Percentiles rank a stretch among this genome's conserved stretches.
phyloP scores from a whole-genome alignment of 2,329 filamentous ascomycete genomes.

The Epichloe hybrida region DNA sequence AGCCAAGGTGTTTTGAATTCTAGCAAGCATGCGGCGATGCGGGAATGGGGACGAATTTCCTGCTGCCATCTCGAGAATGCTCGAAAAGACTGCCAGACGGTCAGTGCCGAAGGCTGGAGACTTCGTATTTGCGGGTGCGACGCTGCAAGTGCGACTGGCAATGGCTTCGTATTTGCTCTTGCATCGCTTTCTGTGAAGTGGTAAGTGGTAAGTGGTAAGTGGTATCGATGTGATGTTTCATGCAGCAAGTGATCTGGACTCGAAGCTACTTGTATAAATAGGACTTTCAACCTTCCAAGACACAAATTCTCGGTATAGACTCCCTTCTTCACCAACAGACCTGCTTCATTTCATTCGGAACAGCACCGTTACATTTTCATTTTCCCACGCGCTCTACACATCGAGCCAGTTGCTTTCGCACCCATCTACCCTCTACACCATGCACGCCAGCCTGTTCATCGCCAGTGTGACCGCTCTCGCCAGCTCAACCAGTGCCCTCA shows the following conservation, averaged over 20 bases:
- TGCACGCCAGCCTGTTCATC: conserved; percentile 8
- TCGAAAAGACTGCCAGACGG: not conserved
- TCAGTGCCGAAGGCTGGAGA: not conserved
- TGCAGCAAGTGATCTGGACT: too few species aligned
- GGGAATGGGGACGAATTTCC: too few species aligned
- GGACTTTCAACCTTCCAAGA: too few species aligned
- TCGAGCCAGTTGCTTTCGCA: not conserved
- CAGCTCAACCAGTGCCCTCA: conserved; percentile 5
- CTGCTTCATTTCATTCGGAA: not conserved
- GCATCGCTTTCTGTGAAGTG: not conserved
- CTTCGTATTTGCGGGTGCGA: conserved; percentile 5
- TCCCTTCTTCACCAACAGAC: too few species aligned
- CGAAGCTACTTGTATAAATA: too few species aligned
- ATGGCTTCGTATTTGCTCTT: not conserved
- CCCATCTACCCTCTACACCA: not conserved
- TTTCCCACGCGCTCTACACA: not conserved
- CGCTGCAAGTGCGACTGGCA: conserved; percentile 4
- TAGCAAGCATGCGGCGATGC: too few species aligned
- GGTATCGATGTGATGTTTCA: too few species aligned
- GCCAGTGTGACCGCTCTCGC: conserved; percentile 6
- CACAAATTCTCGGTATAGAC: too few species aligned
- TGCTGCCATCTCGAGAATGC: too few species aligned
- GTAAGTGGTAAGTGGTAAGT: too few species aligned
- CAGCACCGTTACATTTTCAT: not conserved
- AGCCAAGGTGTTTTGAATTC: too few species aligned